A percentile compares a stretch with the other conserved stretches of the same genome.
phyloP scores from a whole-genome alignment of 345 rosid species.

The Hibiscus syriacus region DNA sequence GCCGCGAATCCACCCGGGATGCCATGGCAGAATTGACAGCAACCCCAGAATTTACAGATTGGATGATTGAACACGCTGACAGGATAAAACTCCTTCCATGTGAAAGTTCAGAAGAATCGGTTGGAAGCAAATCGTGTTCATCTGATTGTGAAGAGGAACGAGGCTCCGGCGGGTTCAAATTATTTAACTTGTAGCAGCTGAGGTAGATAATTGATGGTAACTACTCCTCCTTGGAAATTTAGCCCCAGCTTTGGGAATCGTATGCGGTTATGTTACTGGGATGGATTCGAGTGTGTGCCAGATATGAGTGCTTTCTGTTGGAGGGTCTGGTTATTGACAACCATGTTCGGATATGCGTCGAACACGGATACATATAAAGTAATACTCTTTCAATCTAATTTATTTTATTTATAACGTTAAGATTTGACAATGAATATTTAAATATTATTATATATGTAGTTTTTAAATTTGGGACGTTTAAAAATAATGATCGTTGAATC shows the following conservation, averaged over 20 bases:
- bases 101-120: conserved; percentile 45
- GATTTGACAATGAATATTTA: too few species aligned
- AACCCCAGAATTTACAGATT: conserved; percentile 64
- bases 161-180: conserved; percentile 25
- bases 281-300: background rate
- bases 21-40: conserved; percentile 63
- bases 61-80: conserved; percentile 69
- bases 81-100: conserved; percentile 51
- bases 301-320: background rate
- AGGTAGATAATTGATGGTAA: background rate
- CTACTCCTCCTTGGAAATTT: background rate
- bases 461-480: too few species aligned
- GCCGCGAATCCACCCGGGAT: conserved; percentile 51
- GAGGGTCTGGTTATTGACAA: background rate
- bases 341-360: background rate
- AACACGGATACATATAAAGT: background rate
- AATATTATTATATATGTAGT: too few species aligned
- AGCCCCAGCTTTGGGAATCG: conserved; percentile 4
- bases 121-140: conserved; percentile 59
- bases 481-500: too few species aligned
- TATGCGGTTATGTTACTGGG: background rate
- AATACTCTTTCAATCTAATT: too few species aligned
- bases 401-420: too few species aligned
- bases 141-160: conserved; percentile 31
- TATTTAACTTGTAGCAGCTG: conserved; percentile 29